Base-by-base conservation (phyloP, 2,329 filamentous ascomycete genomes). In the Aspergillus japonicus region DNA sequence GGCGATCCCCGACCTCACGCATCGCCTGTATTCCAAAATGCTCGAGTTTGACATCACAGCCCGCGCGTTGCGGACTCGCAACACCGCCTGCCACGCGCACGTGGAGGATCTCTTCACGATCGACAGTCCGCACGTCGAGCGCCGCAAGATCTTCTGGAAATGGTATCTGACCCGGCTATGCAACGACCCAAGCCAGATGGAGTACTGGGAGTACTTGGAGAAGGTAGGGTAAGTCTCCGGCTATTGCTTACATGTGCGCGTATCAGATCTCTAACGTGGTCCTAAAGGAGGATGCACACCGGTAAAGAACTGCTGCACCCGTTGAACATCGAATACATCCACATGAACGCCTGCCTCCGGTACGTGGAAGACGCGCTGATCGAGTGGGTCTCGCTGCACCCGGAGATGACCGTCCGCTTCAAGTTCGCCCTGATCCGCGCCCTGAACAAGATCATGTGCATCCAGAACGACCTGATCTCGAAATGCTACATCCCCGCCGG, bases 11-110 rank as follows among this genome's bases (percentile, higher is more conserved):
- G 48, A 26, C 21, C 60, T 62, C 4, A 56, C 60, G 3, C 57
- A 62, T 54, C 60, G 60, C 23, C 60, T 62, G 1, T 62, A 62
- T 31, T 39, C 52, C n/a, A 62, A 59, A 39, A 59, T 62, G 60
- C 60, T 62, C 21, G 56, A 59, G 33, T 62, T 62, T 47, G 60
- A 62, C 35, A 54, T 62, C 42, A 62, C 60, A n/a, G 60, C 60
- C 12, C 60, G 60, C 31, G 60, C 60, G 0, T 35, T 62, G 11
- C 57, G 60, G 11, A 59, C 57, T 5, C 52, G 60, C 47, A 62
- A 35, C 26, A 59, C 60, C 5, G 24, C 54, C 8, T 59, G 57
- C 2, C 57, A 62, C 8, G 52, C 44, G n/a, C 53, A 54, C 2
- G 49, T 59, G 4, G 57, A 62, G 2, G 60, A 62, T 26, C 31